Base-by-base conservation (phyloP, 805 yeast genomes). In the Yarrowia yakushimensis region DNA sequence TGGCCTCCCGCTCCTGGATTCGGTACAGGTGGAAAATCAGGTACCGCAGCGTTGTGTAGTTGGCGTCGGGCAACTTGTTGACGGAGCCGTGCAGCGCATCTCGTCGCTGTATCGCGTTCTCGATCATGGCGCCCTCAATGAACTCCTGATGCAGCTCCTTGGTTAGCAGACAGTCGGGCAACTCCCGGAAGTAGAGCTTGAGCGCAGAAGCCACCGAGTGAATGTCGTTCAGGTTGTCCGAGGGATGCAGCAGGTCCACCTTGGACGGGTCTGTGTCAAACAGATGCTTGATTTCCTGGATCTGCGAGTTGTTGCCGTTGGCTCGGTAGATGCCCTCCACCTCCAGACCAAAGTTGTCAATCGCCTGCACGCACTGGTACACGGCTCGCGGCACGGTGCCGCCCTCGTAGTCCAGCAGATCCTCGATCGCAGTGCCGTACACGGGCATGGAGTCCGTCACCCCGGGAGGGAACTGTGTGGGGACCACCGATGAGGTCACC, bases 301-400 rank as follows among this genome's bases (percentile, higher is more conserved):
- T 86, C 41, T 88, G 86, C 8, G 85, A 73, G 42, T 82, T 83
- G 72, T 87, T 89, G 0, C 97, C 97, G 60, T 88, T 85, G 33
- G 90, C 85, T 63, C 97, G 80, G 73, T 94, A 94, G 34, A 94
- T 86, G 0, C 98, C 98, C 71, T 91, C 97, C 33, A 88, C 77
- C 59, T 89, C 86, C 37, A 87, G 72, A 1, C 99, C 99, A 71
- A 87, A 85, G 41, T 80, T 81, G 70, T 94, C 98, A 34, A 94
- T 85, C 8, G 92, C 86, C 66, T 85, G 86, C 59, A 93, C 88
- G 78, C 97, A 92, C 70, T 86, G 89, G 66, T 86, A 85, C 11
- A 94, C 99, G 54, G 94, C 82, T 17, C 87, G 81, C 1, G 99
- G 99, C 5, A 94, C 97, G 73, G 89, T 86, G 67, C 90, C 96